phyloP scores from a whole-genome alignment of 352 stramenopile genomes.

The Pelagophyceae sp. region DNA sequence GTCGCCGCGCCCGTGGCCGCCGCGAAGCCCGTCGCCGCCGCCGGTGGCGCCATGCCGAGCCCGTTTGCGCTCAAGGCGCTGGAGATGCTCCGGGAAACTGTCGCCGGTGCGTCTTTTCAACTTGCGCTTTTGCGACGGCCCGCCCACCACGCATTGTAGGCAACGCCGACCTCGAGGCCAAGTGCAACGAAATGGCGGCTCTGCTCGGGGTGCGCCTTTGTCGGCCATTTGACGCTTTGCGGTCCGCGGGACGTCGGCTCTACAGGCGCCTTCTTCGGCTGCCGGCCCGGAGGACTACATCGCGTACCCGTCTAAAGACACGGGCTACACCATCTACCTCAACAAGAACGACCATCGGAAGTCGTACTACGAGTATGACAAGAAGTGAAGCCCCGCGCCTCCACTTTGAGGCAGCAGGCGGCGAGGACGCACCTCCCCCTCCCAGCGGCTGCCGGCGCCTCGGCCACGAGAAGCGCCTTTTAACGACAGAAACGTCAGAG shows the following conservation, averaged over 20 bases:
- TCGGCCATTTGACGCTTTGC: too few species aligned
- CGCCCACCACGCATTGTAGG: too few species aligned
- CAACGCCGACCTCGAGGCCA: constrained; percentile 13
- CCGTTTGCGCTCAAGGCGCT: background rate
- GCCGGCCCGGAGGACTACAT: background rate
- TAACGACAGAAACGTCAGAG: too few species aligned
- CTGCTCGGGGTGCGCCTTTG: background rate
- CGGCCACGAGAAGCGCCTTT: too few species aligned
- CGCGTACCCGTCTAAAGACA: constrained; percentile 8
- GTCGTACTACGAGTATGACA: constrained; percentile 20
- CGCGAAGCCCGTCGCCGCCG: background rate
- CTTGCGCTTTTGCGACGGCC: too few species aligned
- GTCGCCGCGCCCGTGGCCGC: constrained; percentile 2
- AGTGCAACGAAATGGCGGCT: background rate
- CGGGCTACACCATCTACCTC: constrained; percentile 18
- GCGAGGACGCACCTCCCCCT: too few species aligned
- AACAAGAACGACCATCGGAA: constrained; percentile 15
- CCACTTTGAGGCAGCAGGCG: background rate
- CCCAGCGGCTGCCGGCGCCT: too few species aligned
- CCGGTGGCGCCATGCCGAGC: background rate
- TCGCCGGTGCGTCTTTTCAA: background rate
- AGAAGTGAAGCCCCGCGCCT: constrained; percentile 12
- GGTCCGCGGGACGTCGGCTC: too few species aligned
- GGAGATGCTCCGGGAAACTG: background rate
- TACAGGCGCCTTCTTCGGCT: background rate